Evolutionary conservation across 148 eudicot species (phyloP).

Genomic region (Vaccinium vitisidaea): DNA sequence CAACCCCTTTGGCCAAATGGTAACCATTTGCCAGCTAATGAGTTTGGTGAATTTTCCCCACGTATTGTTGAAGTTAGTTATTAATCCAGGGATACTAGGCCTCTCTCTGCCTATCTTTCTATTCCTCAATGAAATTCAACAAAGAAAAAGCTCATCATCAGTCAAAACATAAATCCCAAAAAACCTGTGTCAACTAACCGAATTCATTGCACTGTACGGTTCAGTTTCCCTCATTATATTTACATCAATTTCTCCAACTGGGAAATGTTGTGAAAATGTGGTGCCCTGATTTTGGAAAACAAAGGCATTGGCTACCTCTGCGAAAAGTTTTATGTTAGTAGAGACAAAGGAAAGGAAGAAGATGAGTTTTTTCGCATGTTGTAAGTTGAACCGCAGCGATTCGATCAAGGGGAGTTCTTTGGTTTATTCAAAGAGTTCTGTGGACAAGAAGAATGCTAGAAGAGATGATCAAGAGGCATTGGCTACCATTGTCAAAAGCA

Average conservation of each 20-base stretch:
- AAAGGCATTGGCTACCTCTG: neutral
- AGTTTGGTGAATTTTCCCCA: neutral
- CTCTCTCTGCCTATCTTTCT: neutral
- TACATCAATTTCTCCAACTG: neutral
- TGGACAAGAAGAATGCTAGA: slow-evolving; percentile 6
- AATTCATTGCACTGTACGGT: neutral
- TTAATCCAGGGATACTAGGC: neutral
- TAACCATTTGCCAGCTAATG: slow-evolving; percentile 3
- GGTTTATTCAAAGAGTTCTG: neutral
- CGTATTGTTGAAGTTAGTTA: neutral
- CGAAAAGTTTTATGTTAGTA: neutral
- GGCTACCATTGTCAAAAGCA: slow-evolving; percentile 47
- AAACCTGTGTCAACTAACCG: neutral
- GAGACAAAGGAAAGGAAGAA: slow-evolving; percentile 15
- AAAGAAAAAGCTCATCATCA: neutral
- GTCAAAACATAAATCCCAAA: neutral
- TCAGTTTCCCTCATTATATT: neutral
- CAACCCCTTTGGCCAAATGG: neutral
- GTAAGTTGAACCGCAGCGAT: slow-evolving; percentile 29
- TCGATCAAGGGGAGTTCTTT: slow-evolving; percentile 34
- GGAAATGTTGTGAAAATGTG: neutral
- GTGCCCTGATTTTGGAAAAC: neutral
- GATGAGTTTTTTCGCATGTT: slow-evolving; percentile 49
- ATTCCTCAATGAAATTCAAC: neutral
- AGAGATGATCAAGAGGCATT: slow-evolving; percentile 34